A percentile compares a stretch with the other conserved stretches of the same genome.
phyloP scores from a whole-genome alignment of 2,329 filamentous ascomycete species.

The Akanthomyces muscarius region DNA sequence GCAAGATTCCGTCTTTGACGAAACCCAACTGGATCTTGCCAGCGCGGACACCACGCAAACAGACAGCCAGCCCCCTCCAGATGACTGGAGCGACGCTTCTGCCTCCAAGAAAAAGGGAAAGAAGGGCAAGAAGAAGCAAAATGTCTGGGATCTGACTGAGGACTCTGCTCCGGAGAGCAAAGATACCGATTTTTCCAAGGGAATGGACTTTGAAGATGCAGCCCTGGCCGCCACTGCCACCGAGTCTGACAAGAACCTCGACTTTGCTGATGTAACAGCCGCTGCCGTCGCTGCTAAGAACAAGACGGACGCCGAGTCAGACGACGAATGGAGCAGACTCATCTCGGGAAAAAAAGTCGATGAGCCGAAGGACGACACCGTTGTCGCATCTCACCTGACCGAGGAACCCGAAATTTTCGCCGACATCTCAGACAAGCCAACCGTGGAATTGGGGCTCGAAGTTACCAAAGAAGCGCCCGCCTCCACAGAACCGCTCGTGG shows the following conservation, averaged over 20 bases:
- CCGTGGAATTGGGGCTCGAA: constrained; percentile 22
- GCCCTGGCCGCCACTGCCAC: neutral
- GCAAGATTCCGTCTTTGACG: constrained; percentile 26
- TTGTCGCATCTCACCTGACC: neutral
- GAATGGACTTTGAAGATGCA: neutral
- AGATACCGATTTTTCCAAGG: neutral
- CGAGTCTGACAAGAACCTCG: neutral
- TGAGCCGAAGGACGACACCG: constrained; percentile 12
- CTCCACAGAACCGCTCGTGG: neutral
- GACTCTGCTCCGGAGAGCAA: neutral
- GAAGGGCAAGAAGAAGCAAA: constrained; percentile 29
- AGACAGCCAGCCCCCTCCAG: constrained; percentile 23
- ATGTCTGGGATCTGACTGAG: constrained; percentile 18
- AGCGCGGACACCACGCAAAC: constrained; percentile 25
- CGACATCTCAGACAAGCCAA: neutral
- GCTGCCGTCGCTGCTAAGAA: neutral
- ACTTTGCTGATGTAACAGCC: neutral
- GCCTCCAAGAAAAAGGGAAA: constrained; percentile 33
- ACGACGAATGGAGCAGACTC: constrained; percentile 19
- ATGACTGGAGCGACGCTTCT: constrained; percentile 19
- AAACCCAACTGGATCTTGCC: constrained; percentile 24
- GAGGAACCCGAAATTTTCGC: neutral
- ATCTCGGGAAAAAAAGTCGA: constrained; percentile 18
- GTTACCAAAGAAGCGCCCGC: constrained; percentile 22
- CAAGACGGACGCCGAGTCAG: neutral